Conservation (phyloP, 768 basidiomycete genomes). For the Auriscalpium vulgare region DNA sequence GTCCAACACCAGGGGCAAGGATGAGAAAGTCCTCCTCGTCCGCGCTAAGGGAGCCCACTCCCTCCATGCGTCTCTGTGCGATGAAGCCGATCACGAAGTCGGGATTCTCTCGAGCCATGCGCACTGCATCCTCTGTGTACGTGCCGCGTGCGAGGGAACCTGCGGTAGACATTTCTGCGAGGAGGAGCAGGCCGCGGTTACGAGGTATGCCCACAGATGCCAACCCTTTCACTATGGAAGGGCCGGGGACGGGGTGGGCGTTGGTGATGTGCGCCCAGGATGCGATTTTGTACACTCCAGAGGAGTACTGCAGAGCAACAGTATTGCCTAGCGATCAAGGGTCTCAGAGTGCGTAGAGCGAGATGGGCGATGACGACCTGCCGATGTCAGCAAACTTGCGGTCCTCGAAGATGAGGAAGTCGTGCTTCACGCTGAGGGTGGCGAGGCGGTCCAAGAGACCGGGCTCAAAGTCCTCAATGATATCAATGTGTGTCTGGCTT, state of each 20-base stretch:
- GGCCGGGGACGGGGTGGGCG: slow-evolving; percentile 94
- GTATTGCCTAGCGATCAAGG: slow-evolving; percentile 71
- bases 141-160: slow-evolving; percentile 76
- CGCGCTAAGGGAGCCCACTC: slow-evolving; percentile 30
- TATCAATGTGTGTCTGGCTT: slow-evolving; percentile 88
- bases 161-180: slow-evolving; percentile 94
- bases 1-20: slow-evolving; percentile 86
- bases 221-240: slow-evolving; percentile 87
- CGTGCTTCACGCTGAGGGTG: slow-evolving; percentile 67
- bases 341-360: not conserved
- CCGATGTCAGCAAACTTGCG: slow-evolving; percentile 99
- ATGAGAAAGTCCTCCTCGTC: slow-evolving; percentile 73
- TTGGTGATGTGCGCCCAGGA: slow-evolving; percentile 97
- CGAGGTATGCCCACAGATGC: slow-evolving; percentile 79
- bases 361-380: slow-evolving; percentile 25
- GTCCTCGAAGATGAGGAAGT: slow-evolving; percentile 97
- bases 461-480: slow-evolving; percentile 84
- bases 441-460: slow-evolving; percentile 62
- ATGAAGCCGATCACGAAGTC: slow-evolving; percentile 97
- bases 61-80: slow-evolving; percentile 80
- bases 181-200: slow-evolving; percentile 78
- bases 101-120: slow-evolving; percentile 75
- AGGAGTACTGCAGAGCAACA: slow-evolving; percentile 88
- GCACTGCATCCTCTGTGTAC: slow-evolving; percentile 80
- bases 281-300: slow-evolving; percentile 88